Evolutionary conservation across 352 stramenopile genomes (phyloP).

Genomic region (Phytophthora syringae): DNA sequence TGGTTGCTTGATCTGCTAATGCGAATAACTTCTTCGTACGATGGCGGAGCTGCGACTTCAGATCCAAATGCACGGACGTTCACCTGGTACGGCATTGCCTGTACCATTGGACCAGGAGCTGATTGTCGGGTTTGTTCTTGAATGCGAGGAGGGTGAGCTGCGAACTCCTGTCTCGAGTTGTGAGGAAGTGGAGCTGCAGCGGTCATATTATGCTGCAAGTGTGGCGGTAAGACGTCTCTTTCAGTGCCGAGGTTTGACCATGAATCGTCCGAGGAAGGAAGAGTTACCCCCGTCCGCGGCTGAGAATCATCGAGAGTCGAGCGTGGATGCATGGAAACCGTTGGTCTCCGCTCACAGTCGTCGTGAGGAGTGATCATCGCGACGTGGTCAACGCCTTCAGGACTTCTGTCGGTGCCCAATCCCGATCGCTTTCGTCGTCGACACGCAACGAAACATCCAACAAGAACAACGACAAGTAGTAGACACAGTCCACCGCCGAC

Average conservation of each 20-base stretch:
- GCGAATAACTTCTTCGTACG: conserved; percentile 19
- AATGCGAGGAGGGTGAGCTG: background rate
- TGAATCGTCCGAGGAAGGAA: conserved; percentile 11
- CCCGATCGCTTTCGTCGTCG: conserved; percentile 12
- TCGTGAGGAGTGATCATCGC: conserved; percentile 18
- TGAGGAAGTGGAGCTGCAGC: background rate
- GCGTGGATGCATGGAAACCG: conserved; percentile 17
- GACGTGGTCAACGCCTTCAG: conserved; percentile 11
- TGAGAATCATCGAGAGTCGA: conserved; percentile 23
- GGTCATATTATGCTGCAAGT: background rate
- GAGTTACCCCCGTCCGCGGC: conserved; percentile 8
- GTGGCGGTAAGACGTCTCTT: background rate
- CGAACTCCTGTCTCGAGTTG: background rate
- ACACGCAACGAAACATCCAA: conserved; percentile 14
- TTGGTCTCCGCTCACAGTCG: conserved; percentile 4
- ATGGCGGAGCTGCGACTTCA: conserved; percentile 6
- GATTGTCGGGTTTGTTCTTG: conserved; percentile 5
- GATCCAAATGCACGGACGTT: background rate
- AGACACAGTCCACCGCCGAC: conserved; percentile 22
- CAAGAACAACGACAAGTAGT: conserved; percentile 20
- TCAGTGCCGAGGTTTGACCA: conserved; percentile 11
- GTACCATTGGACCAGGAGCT: background rate
- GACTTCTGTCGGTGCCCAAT: conserved; percentile 7
- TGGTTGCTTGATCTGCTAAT: background rate
- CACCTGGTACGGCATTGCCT: background rate